Percentiles rank a stretch among this genome's conserved stretches.
These are phyloP conservation scores for Metschnikowia orientalis DNA, from an alignment of 805 yeast species.

Conservation along the genomic window DNA sequence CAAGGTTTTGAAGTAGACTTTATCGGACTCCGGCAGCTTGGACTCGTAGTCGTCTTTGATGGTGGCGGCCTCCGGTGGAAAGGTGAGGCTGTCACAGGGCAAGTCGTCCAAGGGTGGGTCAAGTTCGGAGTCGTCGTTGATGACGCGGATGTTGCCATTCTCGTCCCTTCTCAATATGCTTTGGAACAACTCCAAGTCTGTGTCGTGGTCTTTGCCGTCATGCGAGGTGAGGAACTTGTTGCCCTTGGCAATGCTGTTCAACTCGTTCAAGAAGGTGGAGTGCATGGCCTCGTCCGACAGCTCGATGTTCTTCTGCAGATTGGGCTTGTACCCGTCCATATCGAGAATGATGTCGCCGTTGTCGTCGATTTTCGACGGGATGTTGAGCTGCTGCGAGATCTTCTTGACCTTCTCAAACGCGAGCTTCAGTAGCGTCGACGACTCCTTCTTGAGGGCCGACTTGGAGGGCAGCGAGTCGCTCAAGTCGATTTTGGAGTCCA, in stretches of 20 bases:
- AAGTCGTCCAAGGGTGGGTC: constrained; percentile 8
- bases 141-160: constrained; percentile 63
- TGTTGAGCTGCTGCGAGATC: constrained; percentile 66
- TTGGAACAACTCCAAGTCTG: constrained; percentile 31
- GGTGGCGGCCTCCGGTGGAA: constrained; percentile 8
- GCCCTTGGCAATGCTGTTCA: constrained; percentile 29
- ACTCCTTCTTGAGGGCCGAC: constrained; percentile 18
- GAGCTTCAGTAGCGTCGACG: constrained; percentile 17
- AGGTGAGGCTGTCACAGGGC: constrained; percentile 7
- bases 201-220: constrained; percentile 13
- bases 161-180: constrained; percentile 48
- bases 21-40: constrained; percentile 12
- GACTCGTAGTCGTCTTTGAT: constrained; percentile 4
- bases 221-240: constrained; percentile 12
- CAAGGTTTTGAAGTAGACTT: constrained; percentile 73
- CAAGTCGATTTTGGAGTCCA: constrained; percentile 29
- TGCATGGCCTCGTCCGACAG: constrained; percentile 73
- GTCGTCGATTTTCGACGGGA: constrained; percentile 81
- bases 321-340: constrained; percentile 94
- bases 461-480: constrained; percentile 16
- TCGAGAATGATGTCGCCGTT: constrained; percentile 89
- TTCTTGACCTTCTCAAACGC: constrained; percentile 57
- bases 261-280: constrained; percentile 71
- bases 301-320: constrained; percentile 63
- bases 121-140: constrained; percentile 20